Percentiles rank a stretch among this genome's conserved stretches.
These are phyloP conservation scores for Agrocybe pediades DNA, from an alignment of 768 basidiomycete genomes.

Conservation along the genomic window DNA sequence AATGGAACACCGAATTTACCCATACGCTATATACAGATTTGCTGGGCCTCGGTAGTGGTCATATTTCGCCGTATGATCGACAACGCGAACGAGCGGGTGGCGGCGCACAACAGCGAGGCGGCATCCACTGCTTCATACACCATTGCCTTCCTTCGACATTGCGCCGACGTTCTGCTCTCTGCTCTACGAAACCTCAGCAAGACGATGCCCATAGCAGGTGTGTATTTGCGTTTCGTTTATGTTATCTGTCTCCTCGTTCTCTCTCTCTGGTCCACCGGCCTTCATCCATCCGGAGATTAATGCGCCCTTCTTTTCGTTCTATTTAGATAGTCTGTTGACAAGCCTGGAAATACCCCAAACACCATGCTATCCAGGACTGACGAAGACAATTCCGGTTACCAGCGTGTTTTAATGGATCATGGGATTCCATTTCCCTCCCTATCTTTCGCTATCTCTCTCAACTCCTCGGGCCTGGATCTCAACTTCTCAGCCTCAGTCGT, in stretches of 20 bases:
- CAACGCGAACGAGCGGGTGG: slow-evolving; percentile 12
- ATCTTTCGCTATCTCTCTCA: too few relatives aligned
- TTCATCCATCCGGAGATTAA: neutral
- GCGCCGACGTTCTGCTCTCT: slow-evolving; percentile 16
- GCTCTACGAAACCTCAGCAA: slow-evolving; percentile 18
- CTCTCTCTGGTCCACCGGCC: neutral
- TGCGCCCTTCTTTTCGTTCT: neutral
- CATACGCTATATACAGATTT: slow-evolving; percentile 16
- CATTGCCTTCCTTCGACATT: slow-evolving; percentile 20
- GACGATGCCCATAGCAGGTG: slow-evolving; percentile 21
- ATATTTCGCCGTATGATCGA: slow-evolving; percentile 22
- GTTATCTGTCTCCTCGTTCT: too few relatives aligned
- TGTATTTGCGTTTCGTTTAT: too few relatives aligned
- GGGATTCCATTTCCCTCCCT: too few relatives aligned
- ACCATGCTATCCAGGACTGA: neutral
- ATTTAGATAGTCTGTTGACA: slow-evolving; percentile 4
- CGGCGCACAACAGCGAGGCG: slow-evolving; percentile 8
- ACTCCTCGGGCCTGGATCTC: neutral
- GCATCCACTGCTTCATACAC: slow-evolving; percentile 16
- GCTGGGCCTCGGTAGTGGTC: slow-evolving; percentile 27
- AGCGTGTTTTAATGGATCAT: neutral
- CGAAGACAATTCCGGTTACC: neutral
- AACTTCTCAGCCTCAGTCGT: too few relatives aligned
- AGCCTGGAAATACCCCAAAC: neutral
- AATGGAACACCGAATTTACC: neutral